These are phyloP conservation scores for Herpetomonas tarakana DNA, from an alignment of 208 protist species.

Conservation along the genomic window DNA sequence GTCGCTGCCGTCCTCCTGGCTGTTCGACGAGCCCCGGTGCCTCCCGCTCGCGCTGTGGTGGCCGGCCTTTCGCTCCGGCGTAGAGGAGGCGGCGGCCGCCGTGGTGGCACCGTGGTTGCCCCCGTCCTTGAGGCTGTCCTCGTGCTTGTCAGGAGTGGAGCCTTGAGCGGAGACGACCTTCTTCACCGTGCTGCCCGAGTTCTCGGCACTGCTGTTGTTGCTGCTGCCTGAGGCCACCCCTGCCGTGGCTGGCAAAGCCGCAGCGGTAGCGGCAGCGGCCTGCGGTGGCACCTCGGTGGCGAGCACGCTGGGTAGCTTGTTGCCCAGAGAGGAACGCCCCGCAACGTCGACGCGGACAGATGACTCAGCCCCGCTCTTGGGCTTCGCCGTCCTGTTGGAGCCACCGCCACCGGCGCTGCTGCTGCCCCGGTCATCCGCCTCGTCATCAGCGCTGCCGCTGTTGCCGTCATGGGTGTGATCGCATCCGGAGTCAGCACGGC, in stretches of 20 bases:
- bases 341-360: background rate
- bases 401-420: constrained; percentile 14
- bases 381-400: background rate
- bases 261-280: background rate
- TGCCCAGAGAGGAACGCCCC: background rate
- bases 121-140: constrained; percentile 5
- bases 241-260: constrained; percentile 1
- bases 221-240: background rate
- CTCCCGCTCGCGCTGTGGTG: constrained; percentile 2
- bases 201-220: background rate
- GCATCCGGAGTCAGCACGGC: background rate
- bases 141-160: background rate
- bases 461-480: constrained; percentile 14
- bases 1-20: background rate
- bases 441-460: constrained; percentile 22
- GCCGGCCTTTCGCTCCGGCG: background rate
- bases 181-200: constrained; percentile 1
- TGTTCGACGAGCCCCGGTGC: background rate
- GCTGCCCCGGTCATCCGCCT: constrained; percentile 22
- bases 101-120: constrained; percentile 4
- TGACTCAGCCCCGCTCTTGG: background rate
- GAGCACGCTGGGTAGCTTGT: background rate
- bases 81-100: constrained; percentile 2
- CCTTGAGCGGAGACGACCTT: constrained; percentile 2
- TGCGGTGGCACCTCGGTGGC: background rate